Evolutionary conservation across 106 monocot species (phyloP), one percentile per base, ranked within the genome.

Genomic region (Dendrobium huoshanense): DNA sequence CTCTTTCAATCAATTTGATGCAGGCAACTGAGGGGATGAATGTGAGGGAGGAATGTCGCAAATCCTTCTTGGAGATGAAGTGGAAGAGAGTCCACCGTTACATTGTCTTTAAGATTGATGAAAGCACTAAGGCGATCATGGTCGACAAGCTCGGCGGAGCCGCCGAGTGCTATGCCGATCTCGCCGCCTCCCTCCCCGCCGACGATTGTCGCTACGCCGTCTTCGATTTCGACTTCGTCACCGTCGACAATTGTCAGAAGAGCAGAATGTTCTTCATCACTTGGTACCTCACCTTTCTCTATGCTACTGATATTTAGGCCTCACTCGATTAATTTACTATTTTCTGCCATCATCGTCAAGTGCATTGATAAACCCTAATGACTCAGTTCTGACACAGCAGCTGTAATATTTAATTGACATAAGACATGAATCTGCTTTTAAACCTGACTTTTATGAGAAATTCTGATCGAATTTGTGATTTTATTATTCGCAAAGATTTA

Each of bases 191-290:
- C 25, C 84, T 92, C 64, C 92, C 92, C 31, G 25, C 37, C 37
- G 86, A 92, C 59, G 90, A 88, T 72, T 92, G 92, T 80, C 82
- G 92, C 59, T 92, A 92, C 41, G 89, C 90, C 25, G 92, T 92
- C 31, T 85, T 88, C 79, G 92, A 92, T 74, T 90, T 87, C 75
- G 92, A 92, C 79, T 92, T 88, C 65, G 82, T 89, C 82, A 79
- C 85, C 20, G 73, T 81, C 51, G 92, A 90, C 79, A 85, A 92
- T 22, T 89, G 88, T 72, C 89, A 81, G 76, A 87, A 89, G 80
- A 90, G 92, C 92, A 89, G 84, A 85, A 92, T 92, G 81, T 89
- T 89, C 86, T 92, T 92, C 84, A 89, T 92, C 15, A 41, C 85
- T 43, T 79, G 84, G 83, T 87, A 70, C 8, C 20, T 79, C 29